Base-by-base conservation (phyloP, 179 eudicot species). In the Spinacia oleracea region DNA sequence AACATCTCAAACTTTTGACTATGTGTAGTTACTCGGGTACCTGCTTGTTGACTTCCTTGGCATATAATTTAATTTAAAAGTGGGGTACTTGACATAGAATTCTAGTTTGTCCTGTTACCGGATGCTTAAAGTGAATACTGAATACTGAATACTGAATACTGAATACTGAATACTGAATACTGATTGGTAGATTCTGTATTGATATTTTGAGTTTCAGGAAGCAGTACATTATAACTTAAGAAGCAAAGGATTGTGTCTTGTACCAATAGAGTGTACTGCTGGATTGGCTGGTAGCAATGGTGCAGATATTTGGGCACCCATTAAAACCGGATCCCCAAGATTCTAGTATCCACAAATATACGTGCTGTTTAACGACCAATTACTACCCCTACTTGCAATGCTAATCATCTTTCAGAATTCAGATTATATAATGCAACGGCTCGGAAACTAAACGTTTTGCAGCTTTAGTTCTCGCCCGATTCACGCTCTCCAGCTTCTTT, bases 241-340 rank as follows among this genome's bases (percentile, higher is more conserved):
- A 85, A 88, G 86, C 84, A 89, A 88, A 84, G 99, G 99, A 43
- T 84, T 96, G 68, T 91, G 96, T 76, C 90, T 96, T 0, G 92
- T 93, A 74, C 99, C 98, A 23, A 74, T 86, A 43, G 89, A 91
- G 16, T 86, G 79, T 34, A 90, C 93, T 12, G 80, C n/a, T 21
- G 91, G 89, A 75, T 89, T 96, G 80, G 89, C 84, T 50, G 64
- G 94, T 72, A 91, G 91, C 87, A 96, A 93, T 32, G 99, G 99
- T 53, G 99, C 99, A 6, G 99, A 96, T 85, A 87, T 93, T 31
- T 96, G 99, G 99, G 94, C 99, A 6, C 99, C 99, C 35, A 91
- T 85, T 80, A 91, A 93, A 81, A 85, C 93, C 32, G 71, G 73
- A 69, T 78, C 91, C 72, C 87, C 90, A 23, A 81, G 84, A 75